Evolutionary conservation across 768 basidiomycete species (phyloP).

Genomic region (Botryobasidium botryosum): DNA sequence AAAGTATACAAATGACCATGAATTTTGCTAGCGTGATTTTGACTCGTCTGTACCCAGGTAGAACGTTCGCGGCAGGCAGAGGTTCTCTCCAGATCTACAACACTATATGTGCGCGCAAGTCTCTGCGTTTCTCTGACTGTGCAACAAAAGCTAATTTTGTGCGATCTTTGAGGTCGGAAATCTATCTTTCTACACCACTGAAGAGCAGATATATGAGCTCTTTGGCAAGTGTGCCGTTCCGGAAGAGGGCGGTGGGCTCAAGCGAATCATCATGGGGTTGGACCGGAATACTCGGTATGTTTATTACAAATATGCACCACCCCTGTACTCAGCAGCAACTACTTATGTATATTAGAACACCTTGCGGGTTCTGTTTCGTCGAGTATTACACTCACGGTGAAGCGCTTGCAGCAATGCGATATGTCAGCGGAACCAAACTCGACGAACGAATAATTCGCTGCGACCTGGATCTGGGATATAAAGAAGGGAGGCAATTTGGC

Average conservation of each 20-base stretch:
- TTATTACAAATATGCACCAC: constrained; percentile 7
- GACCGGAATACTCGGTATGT: constrained; percentile 71
- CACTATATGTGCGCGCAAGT: constrained; percentile 54
- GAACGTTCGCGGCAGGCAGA: constrained; percentile 27
- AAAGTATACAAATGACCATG: constrained; percentile 26
- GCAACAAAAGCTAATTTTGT: constrained; percentile 4
- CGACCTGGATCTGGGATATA: constrained; percentile 92
- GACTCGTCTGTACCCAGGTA: constrained; percentile 1
- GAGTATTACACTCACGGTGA: constrained; percentile 92
- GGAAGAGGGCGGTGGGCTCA: constrained; percentile 78
- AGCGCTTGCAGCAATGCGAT: constrained; percentile 81
- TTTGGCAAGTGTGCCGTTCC: constrained; percentile 81
- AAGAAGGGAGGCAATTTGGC: constrained; percentile 93
- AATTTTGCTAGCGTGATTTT: constrained; percentile 3
- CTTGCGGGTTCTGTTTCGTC: constrained; percentile 91
- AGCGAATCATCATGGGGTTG: constrained; percentile 88
- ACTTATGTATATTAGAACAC: constrained; percentile 44
- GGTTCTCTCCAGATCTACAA: constrained; percentile 66
- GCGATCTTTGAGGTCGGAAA: constrained; percentile 61
- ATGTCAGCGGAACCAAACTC: constrained; percentile 94
- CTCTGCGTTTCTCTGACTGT: constrained; percentile 11
- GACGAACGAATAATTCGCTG: constrained; percentile 98
- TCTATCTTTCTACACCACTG: constrained; percentile 86
- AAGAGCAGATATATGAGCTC: constrained; percentile 89
- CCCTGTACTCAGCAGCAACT: constrained; percentile 10